These are phyloP conservation scores for Venturia nashicola DNA, from an alignment of 2,329 filamentous ascomycete genomes.

Conservation along the genomic window DNA sequence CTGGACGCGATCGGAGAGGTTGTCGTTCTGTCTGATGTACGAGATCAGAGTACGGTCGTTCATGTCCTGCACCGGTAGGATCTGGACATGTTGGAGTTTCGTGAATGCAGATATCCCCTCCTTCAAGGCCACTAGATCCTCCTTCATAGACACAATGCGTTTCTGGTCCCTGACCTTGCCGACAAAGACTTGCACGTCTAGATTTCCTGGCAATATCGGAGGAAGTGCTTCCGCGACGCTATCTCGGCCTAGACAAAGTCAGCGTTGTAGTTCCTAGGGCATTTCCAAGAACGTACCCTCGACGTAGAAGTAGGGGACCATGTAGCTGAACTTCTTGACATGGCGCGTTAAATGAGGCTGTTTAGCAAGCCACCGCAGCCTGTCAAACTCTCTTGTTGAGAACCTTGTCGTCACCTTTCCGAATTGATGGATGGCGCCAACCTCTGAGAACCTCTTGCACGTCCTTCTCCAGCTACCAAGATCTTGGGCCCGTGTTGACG, in stretches of 20 bases:
- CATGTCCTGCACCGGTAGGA: slow-evolving; percentile 49
- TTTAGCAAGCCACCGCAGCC: slow-evolving; percentile 36
- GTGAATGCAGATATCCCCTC: slow-evolving; percentile 46
- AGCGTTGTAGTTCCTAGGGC: slow-evolving; percentile 14
- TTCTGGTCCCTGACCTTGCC: slow-evolving; percentile 37
- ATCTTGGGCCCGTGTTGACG: slow-evolving; percentile 30
- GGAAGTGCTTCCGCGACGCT: slow-evolving; percentile 27
- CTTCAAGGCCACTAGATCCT: slow-evolving; percentile 41
- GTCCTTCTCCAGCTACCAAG: slow-evolving; percentile 35
- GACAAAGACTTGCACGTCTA: slow-evolving; percentile 29
- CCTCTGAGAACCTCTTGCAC: slow-evolving; percentile 36
- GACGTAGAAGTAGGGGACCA: slow-evolving; percentile 46
- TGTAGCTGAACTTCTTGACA: slow-evolving; percentile 48
- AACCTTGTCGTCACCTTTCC: slow-evolving; percentile 40
- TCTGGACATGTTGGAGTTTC: slow-evolving; percentile 50
- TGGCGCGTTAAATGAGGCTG: slow-evolving; percentile 38
- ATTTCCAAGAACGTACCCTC: slow-evolving; percentile 24
- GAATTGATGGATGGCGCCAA: slow-evolving; percentile 40
- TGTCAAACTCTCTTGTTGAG: slow-evolving; percentile 35
- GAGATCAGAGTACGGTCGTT: slow-evolving; percentile 42
- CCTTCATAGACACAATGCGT: slow-evolving; percentile 35
- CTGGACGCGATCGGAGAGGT: slow-evolving; percentile 33
- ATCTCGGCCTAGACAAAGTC: slow-evolving; percentile 22
- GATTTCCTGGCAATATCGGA: slow-evolving; percentile 21
- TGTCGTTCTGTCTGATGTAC: slow-evolving; percentile 29